A percentile compares a stretch with the other conserved stretches of the same genome.
Conservation (phyloP, 2,329 filamentous ascomycete species). For the Cladophialophora bantiana region DNA sequence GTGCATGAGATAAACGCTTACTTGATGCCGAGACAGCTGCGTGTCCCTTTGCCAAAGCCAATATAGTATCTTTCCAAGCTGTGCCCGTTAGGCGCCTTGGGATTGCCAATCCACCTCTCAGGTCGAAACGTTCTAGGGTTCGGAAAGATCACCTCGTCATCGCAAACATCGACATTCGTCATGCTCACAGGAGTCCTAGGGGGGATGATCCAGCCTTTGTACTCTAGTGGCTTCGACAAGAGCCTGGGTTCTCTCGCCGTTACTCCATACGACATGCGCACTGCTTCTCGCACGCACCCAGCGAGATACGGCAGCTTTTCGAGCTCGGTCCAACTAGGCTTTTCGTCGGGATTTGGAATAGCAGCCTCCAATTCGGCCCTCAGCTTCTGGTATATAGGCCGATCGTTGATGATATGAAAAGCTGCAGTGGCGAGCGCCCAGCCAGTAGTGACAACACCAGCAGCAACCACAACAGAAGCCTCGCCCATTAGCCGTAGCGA, state of each 20-base stretch:
- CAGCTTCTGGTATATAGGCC: conserved; percentile 31
- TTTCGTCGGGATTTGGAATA: conserved; percentile 22
- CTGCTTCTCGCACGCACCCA: conserved; percentile 49
- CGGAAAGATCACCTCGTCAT: conserved; percentile 43
- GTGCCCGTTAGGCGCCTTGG: conserved; percentile 23
- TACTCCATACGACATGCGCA: conserved; percentile 51
- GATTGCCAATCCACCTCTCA: conserved; percentile 43
- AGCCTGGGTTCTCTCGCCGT: conserved; percentile 39
- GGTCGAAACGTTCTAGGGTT: conserved; percentile 41
- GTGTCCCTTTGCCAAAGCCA: conserved; percentile 50
- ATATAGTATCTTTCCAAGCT: conserved; percentile 47
- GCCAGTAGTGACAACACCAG: conserved; percentile 46
- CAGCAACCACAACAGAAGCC: conserved; percentile 43
- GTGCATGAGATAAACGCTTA: neutral
- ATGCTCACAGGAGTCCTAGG: conserved; percentile 42
- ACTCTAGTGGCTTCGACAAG: conserved; percentile 33
- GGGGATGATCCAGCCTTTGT: conserved; percentile 44
- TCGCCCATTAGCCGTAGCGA: conserved; percentile 45
- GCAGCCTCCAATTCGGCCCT: conserved; percentile 36
- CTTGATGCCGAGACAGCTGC: conserved; percentile 58
- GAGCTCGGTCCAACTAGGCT: conserved; percentile 42
- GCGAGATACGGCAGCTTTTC: conserved; percentile 54
- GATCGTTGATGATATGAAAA: conserved; percentile 43
- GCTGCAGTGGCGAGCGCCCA: conserved; percentile 41
- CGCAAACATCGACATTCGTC: conserved; percentile 38